Conservation (phyloP, 805 yeast species). For the Kockiozyma suomiensis region DNA sequence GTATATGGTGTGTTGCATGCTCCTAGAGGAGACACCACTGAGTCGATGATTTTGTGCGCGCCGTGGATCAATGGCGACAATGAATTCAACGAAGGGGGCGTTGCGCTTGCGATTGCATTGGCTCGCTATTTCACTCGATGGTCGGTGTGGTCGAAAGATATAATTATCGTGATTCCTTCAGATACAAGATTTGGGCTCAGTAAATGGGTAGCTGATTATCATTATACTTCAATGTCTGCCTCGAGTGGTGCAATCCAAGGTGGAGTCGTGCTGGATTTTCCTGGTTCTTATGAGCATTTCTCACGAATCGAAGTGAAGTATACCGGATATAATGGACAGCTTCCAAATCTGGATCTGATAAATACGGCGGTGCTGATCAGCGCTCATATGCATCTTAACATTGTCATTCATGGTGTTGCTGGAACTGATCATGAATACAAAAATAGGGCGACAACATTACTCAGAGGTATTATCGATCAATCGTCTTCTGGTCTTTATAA, state of each 20-base stretch:
- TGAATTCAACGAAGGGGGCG: conserved; percentile 74
- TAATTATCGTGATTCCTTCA: conserved; percentile 80
- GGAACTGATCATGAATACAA: conserved; percentile 51
- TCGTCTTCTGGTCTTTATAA: conserved; percentile 67
- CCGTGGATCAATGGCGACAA: conserved; percentile 80
- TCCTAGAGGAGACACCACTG: conserved; percentile 95
- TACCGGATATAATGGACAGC: conserved; percentile 91
- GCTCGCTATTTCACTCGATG: conserved; percentile 79
- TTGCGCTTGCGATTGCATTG: conserved; percentile 69
- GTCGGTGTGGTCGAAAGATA: conserved; percentile 95
- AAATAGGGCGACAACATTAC: conserved; percentile 57
- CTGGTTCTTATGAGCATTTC: conserved; percentile 65
- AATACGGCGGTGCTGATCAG: conserved; percentile 77
- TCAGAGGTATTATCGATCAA: conserved; percentile 67
- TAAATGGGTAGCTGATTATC: conserved; percentile 93
- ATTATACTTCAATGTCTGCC: conserved; percentile 61
- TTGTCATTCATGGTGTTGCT: conserved; percentile 56
- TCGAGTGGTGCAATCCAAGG: conserved; percentile 95
- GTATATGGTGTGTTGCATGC: conserved; percentile 86
- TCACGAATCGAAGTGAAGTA: conserved; percentile 74
- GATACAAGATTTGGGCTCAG: conserved; percentile 69
- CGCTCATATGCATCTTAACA: conserved; percentile 73
- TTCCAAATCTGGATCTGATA: conserved; percentile 88
- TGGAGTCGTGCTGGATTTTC: conserved; percentile 81
- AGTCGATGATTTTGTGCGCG: conserved; percentile 85